phyloP scores from a whole-genome alignment of 2,329 filamentous ascomycete species.

The Podosphaera aphanis region DNA sequence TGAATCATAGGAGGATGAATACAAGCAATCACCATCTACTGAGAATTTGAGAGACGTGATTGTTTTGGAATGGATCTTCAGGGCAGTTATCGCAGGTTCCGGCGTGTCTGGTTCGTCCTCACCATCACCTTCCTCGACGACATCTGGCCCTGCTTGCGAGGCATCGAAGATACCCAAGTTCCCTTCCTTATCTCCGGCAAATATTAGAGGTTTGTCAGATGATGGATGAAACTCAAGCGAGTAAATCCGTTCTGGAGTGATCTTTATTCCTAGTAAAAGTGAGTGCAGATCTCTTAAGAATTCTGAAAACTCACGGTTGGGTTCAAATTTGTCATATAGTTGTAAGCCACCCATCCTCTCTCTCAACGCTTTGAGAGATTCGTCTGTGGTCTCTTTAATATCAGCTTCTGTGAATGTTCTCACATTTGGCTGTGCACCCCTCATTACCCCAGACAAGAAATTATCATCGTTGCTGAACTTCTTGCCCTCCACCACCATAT shows the following conservation, averaged over 20 bases:
- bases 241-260: constrained; percentile 73
- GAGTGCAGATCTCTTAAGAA: constrained; percentile 1
- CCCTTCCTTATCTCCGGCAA: constrained; percentile 85
- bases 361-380: constrained; percentile 47
- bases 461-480: constrained; percentile 47
- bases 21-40: constrained; percentile 49
- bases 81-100: constrained; percentile 62
- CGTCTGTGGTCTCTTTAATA: constrained; percentile 54
- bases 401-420: constrained; percentile 74
- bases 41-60: constrained; percentile 68
- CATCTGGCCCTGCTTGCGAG: constrained; percentile 36
- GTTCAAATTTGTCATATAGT: constrained; percentile 65
- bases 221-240: constrained; percentile 74
- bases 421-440: constrained; percentile 55
- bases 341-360: constrained; percentile 54
- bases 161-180: constrained; percentile 80
- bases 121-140: constrained; percentile 35
- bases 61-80: constrained; percentile 75
- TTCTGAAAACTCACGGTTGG: constrained; percentile 34
- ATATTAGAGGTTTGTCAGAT: constrained; percentile 62
- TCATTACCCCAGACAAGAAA: constrained; percentile 38
- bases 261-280: constrained; percentile 47
- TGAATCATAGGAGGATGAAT: constrained; percentile 77
- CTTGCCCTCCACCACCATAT: constrained; percentile 60
- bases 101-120: constrained; percentile 41